phyloP scores from a whole-genome alignment of 2,329 filamentous ascomycete species.

The Akanthomyces muscarius region DNA sequence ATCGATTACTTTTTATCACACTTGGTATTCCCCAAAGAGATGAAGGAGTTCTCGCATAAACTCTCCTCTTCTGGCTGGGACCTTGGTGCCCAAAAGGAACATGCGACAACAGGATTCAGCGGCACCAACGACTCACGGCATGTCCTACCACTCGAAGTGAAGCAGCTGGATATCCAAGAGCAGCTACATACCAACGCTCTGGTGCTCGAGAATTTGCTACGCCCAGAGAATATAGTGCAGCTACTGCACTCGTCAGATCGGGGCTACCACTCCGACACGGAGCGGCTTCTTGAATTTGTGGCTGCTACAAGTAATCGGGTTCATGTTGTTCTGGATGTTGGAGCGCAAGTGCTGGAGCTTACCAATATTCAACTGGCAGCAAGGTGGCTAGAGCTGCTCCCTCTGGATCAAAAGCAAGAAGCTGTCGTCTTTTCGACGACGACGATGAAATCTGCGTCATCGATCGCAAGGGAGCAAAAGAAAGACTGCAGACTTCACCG shows the following conservation, averaged over 20 bases:
- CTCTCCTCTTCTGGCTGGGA: constrained; percentile 67
- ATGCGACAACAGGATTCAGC: constrained; percentile 62
- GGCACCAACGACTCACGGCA: constrained; percentile 62
- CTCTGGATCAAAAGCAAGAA: constrained; percentile 12
- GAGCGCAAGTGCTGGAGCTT: constrained; percentile 64
- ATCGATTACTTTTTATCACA: constrained; percentile 61
- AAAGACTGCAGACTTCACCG: constrained; percentile 54
- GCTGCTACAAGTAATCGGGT: constrained; percentile 27
- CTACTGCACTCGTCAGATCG: not conserved
- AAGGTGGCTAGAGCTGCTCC: constrained; percentile 44
- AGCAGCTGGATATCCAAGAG: constrained; percentile 17
- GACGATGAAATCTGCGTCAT: constrained; percentile 53
- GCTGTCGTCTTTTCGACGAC: constrained; percentile 53
- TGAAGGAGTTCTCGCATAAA: constrained; percentile 61
- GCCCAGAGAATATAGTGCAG: constrained; percentile 44
- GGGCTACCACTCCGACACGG: constrained; percentile 22
- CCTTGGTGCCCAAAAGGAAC: constrained; percentile 43
- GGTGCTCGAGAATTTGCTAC: constrained; percentile 57
- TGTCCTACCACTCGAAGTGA: constrained; percentile 52
- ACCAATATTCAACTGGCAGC: constrained; percentile 51
- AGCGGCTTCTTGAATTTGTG: constrained; percentile 38
- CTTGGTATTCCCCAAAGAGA: constrained; percentile 58
- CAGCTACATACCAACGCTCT: constrained; percentile 66
- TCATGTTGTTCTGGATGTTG: constrained; percentile 65
- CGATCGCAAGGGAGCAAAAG: constrained; percentile 42